Conservation (phyloP, 495 filamentous ascomycete species). For the Neurospora sp. region DNA sequence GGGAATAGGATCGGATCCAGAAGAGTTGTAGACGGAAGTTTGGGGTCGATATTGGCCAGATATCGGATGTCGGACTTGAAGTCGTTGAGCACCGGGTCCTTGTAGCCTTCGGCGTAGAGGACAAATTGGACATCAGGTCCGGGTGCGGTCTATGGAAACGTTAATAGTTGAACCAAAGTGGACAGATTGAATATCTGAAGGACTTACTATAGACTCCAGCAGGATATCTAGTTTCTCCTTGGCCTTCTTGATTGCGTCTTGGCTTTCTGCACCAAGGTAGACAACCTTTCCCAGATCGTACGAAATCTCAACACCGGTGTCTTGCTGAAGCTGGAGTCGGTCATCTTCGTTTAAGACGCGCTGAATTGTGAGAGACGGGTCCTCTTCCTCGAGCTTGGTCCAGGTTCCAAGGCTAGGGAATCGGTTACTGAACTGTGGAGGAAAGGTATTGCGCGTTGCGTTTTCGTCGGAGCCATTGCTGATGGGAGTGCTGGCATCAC, state of each 20-base stretch:
- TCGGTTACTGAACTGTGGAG: background rate
- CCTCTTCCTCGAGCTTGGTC: conserved; percentile 11
- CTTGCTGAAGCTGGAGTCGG: conserved; percentile 10
- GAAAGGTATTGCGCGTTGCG: background rate
- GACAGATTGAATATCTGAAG: background rate
- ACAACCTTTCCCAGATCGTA: conserved; percentile 14
- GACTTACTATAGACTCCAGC: conserved; percentile 24
- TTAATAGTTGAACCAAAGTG: background rate
- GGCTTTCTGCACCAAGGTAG: conserved; percentile 22
- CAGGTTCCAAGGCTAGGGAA: conserved; percentile 3
- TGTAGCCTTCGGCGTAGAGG: conserved; percentile 27
- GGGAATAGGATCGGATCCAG: background rate
- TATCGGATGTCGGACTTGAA: conserved; percentile 15
- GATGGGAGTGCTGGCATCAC: background rate
- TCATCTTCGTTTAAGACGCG: conserved; percentile 10
- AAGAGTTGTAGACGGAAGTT: conserved; percentile 3
- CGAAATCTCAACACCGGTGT: conserved; percentile 19
- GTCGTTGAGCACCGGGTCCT: background rate
- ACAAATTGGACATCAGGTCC: conserved; percentile 3
- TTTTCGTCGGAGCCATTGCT: background rate
- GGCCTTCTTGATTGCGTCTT: conserved; percentile 11
- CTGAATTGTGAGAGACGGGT: background rate
- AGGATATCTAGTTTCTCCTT: conserved; percentile 28
- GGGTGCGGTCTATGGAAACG: background rate
- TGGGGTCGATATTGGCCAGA: conserved; percentile 22